Evolutionary conservation across 2,329 filamentous ascomycete species (phyloP).

Genomic region (Amphichorda felina): DNA sequence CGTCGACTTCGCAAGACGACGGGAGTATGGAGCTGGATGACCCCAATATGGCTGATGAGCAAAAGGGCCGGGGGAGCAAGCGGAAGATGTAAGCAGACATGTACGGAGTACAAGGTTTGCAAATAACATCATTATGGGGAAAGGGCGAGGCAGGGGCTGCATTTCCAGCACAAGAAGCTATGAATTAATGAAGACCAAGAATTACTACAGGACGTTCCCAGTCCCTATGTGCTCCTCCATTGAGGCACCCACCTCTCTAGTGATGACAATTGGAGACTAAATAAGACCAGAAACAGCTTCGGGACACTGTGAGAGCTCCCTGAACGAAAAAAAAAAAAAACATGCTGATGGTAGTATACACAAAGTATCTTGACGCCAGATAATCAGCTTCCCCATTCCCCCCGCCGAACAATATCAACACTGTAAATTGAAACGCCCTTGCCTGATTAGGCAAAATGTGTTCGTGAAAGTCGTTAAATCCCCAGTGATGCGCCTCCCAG

Average conservation of each 20-base stretch:
- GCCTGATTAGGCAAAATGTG: too few species aligned
- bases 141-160: too few species aligned
- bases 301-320: background rate
- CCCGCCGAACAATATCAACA: background rate
- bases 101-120: too few species aligned
- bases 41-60: constrained; percentile 31
- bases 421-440: too few species aligned
- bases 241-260: background rate
- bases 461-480: too few species aligned
- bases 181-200: background rate
- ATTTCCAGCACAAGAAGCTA: too few species aligned
- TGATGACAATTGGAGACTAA: background rate
- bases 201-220: background rate
- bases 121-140: background rate
- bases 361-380: background rate
- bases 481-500: too few species aligned
- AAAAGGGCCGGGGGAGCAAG: constrained; percentile 37
- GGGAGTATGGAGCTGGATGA: constrained; percentile 47
- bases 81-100: constrained; percentile 34
- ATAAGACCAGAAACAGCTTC: background rate
- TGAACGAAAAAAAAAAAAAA: background rate
- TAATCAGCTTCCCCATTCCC: background rate
- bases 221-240: background rate
- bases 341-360: background rate
- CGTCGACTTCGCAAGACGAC: background rate